Evolutionary conservation across 257 asterid species (phyloP), one percentile per base, ranked within the genome.

Genomic region (Plectranthus barbatus): DNA sequence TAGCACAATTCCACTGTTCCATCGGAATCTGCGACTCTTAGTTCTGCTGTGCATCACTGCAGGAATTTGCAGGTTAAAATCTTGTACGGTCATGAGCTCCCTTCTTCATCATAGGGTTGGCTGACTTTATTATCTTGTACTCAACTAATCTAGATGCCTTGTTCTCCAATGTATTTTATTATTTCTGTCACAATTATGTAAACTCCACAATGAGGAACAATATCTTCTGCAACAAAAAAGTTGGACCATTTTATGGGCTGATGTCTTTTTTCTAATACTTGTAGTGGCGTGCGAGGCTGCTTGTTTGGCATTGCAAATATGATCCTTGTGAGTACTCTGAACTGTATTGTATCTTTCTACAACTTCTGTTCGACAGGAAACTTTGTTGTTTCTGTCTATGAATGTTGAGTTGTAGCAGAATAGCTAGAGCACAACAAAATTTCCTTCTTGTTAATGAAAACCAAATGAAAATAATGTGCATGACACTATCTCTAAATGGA

Each of bases 41-140:
- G 73, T 84, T 69, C 7, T 81, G 66, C 73, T 87, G 60, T 86
- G 95, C 76, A 52, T 85, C 64, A 71, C 68, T 71, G 83, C 99
- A 39, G 97, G 83, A 82, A 81, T 92, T 65, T 85, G 95, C 97
- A 92, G 99, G 99, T 92, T 73, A 74, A 77, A 42, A 84, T 76
- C 85, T 75, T 80, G 86, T 79, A 82, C 70, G 94, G 71, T 70
- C 82, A 67, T 77, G 54, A 62, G 56, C 77, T 79, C 85, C 84
- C 87, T 81, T 74, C 80, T 82, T 72, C 69, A 48, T 41, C 45
- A 10, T 58, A 57, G 48, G 63, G 19, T 34, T 69, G 58, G 59
- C 47, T 21, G 54, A n/a, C 20, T 50, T 65, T 60, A 31, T 34
- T 39, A 51, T 62, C 57, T 47, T 40, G 50, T 51, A 10, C 41